phyloP scores from a whole-genome alignment of 805 yeast genomes.

The Ogataea trehaloabstinens region DNA sequence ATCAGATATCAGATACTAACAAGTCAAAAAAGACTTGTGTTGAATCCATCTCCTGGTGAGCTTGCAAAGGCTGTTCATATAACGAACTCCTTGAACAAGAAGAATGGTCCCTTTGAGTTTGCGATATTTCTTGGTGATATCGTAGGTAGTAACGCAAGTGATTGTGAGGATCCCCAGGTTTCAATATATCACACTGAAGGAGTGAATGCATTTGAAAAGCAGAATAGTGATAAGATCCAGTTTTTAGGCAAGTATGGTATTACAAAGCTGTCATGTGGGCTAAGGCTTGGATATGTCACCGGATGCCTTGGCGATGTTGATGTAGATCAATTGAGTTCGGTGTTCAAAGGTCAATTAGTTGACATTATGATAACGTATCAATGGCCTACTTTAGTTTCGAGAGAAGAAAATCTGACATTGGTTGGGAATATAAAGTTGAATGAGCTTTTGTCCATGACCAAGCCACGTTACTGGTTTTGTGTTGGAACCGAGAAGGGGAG shows the following conservation, averaged over 20 bases:
- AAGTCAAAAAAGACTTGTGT: slow-evolving; percentile 37
- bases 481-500: slow-evolving; percentile 48
- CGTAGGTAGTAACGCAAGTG: slow-evolving; percentile 10
- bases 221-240: slow-evolving; percentile 27
- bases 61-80: slow-evolving; percentile 44
- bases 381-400: slow-evolving; percentile 59
- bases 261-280: slow-evolving; percentile 40
- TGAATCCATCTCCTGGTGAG: slow-evolving; percentile 42
- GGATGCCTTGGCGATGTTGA: slow-evolving; percentile 33
- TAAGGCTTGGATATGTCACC: slow-evolving; percentile 46
- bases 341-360: slow-evolving; percentile 22
- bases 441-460: slow-evolving; percentile 37
- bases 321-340: slow-evolving; percentile 11
- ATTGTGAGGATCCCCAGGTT: slow-evolving; percentile 17
- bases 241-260: slow-evolving; percentile 36
- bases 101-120: slow-evolving; percentile 66
- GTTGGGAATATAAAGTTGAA: slow-evolving; percentile 49
- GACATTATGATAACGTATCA: slow-evolving; percentile 60
- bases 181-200: slow-evolving; percentile 30
- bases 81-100: slow-evolving; percentile 47
- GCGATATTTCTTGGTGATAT: slow-evolving; percentile 53
- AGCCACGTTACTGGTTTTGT: slow-evolving; percentile 69
- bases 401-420: slow-evolving; percentile 40
- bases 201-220: slow-evolving; percentile 1
- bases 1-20: too few species aligned